phyloP scores from a whole-genome alignment of 2,329 filamentous ascomycete species.

The Cordyceps militaris region DNA sequence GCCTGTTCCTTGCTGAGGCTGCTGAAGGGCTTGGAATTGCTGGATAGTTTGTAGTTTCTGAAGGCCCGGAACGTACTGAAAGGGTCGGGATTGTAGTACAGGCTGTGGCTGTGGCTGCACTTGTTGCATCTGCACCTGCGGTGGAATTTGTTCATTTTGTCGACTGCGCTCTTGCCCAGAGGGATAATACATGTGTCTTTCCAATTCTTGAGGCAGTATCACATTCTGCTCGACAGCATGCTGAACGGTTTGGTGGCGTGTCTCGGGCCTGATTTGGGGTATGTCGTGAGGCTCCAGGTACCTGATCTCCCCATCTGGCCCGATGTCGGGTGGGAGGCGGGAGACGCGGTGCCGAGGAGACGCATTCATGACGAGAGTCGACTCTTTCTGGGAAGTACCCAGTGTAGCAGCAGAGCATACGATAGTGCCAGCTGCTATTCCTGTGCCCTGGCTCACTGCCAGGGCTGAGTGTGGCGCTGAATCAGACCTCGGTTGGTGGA shows the following conservation, averaged over 20 bases:
- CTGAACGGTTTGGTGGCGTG: neutral
- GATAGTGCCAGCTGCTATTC: neutral
- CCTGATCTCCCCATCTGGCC: neutral
- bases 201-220: neutral
- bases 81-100: neutral
- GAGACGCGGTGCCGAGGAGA: constrained; percentile 4
- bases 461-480: neutral
- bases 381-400: neutral
- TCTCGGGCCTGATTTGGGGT: neutral
- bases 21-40: neutral
- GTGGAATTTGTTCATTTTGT: neutral
- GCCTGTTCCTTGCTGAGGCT: neutral
- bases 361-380: neutral
- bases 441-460: neutral
- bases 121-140: neutral
- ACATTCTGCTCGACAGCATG: neutral
- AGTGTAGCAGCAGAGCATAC: neutral
- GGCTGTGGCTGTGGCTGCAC: neutral
- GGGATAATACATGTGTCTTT: constrained; percentile 5
- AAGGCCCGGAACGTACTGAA: neutral
- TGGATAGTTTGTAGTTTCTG: neutral
- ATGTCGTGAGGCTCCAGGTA: constrained; percentile 5
- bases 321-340: neutral
- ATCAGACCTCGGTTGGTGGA: neutral
- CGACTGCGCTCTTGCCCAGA: neutral